These are phyloP conservation scores for Chloropicon primus DNA, from an alignment of 139 green algal species.

Conservation along the genomic window DNA sequence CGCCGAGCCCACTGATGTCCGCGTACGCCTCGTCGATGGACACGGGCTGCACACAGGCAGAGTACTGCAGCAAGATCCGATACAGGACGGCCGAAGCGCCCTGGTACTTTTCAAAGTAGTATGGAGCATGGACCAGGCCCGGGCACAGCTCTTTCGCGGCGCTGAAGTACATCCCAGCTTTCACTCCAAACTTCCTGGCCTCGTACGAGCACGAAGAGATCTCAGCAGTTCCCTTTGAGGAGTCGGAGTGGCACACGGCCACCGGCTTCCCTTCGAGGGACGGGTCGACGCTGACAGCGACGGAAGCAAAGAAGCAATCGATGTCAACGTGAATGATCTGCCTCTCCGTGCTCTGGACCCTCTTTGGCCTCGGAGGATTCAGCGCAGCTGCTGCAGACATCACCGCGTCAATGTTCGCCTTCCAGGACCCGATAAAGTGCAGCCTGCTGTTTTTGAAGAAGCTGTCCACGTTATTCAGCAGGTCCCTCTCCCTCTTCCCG, in stretches of 20 bases:
- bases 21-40: conserved; percentile 90
- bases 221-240: conserved; percentile 54
- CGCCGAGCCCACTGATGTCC: conserved; percentile 68
- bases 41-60: conserved; percentile 59
- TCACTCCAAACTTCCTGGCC: conserved; percentile 53
- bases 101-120: conserved; percentile 87
- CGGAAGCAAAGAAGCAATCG: conserved; percentile 95
- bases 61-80: not conserved
- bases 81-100: conserved; percentile 48
- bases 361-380: not conserved
- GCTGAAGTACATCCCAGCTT: conserved; percentile 71
- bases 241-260: conserved; percentile 73
- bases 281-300: conserved; percentile 31
- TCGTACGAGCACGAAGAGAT: conserved; percentile 85
- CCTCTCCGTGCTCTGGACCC: not conserved
- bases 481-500: conserved; percentile 25
- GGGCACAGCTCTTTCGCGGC: conserved; percentile 77
- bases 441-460: conserved; percentile 36
- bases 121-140: conserved; percentile 76
- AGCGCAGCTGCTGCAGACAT: conserved; percentile 18
- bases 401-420: conserved; percentile 53
- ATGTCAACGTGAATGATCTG: conserved; percentile 90
- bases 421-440: conserved; percentile 76
- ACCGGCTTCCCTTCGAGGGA: conserved; percentile 29
- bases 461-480: conserved; percentile 63